Evolutionary conservation across 176 grass and related monocot species (phyloP), one percentile per base, ranked within the genome.

Genomic region (Phragmites australis): DNA sequence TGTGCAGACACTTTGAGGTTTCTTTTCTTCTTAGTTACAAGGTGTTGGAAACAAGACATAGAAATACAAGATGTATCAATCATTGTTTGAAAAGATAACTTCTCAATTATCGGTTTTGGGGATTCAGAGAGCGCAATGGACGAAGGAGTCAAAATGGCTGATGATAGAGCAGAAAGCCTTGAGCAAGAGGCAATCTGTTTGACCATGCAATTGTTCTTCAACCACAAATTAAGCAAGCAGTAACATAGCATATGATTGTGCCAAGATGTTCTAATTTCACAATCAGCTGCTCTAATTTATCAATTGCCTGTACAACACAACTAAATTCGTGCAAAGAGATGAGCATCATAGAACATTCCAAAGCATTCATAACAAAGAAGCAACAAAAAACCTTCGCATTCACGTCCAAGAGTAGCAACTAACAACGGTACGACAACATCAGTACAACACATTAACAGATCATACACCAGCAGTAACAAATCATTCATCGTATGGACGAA

Each of bases 181-280:
- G 46, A 66, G 21, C 0, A 2, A 42, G 52, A 58, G 5, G 16
- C 15, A 34, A 42, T 70, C 4, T 52, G 54, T 62, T 45, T 71
- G 74, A 78, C 68, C 44, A 80, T 54, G 56, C 9, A 16, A 73
- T 74, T 42, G 16, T 55, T 13, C 37, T 72, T 69, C 37, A 60
- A 41, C 34, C 6, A 49, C 13, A 61, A 56, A 56, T 9, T 13
- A 46, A 81, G 70, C 18, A 11, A 6, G 22, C 27, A 46, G 13
- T 21, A 54, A 5, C 8, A 13, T 1, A 40, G 70, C 31, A 39
- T 21, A 72, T 16, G 49, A 49, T 31, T 27, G 48, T 5, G 27
- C 26, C 39, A 55, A 76, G 37, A 18, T 46, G 21, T 32, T 30
- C 75, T 51, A 81, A 69, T 54, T 54, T 3, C 37, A 70, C 3